Percentiles rank a stretch among this genome's conserved stretches.
Conservation (phyloP, 2,329 filamentous ascomycete genomes). For the Fusarium tjaetaba region DNA sequence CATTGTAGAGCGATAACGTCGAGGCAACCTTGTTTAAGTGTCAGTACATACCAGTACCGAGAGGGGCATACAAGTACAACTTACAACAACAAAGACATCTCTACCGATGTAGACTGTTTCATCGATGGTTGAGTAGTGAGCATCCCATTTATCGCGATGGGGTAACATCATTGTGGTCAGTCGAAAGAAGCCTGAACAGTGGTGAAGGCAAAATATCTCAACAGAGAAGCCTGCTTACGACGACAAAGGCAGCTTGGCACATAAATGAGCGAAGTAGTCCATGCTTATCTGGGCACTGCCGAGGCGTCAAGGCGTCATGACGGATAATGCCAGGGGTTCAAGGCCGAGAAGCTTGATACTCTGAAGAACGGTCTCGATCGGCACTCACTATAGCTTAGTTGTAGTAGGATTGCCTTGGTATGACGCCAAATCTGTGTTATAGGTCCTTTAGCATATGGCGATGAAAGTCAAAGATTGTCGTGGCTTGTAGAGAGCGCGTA, state of each 20-base stretch:
- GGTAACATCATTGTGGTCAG: conserved; percentile 5
- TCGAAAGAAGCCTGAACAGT: rapidly evolving
- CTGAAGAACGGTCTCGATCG: background rate
- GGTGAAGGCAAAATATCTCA: background rate
- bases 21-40: background rate
- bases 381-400: too few relatives aligned
- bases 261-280: background rate
- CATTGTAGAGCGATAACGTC: conserved; percentile 42
- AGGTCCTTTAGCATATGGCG: background rate
- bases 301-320: background rate
- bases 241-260: background rate
- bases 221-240: background rate
- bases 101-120: conserved; percentile 9
- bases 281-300: background rate
- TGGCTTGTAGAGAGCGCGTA: background rate
- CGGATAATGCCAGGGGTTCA: background rate
- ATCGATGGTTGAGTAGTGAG: background rate
- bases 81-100: conserved; percentile 26
- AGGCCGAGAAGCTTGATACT: background rate
- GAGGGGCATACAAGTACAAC: rapidly evolving
- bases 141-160: conserved; percentile 2
- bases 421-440: background rate
- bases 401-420: background rate
- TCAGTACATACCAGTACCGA: rapidly evolving
- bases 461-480: background rate